A percentile compares a stretch with the other conserved stretches of the same genome.
Conservation (phyloP, 306 rosid genomes). For the Trifolium repens region DNA sequence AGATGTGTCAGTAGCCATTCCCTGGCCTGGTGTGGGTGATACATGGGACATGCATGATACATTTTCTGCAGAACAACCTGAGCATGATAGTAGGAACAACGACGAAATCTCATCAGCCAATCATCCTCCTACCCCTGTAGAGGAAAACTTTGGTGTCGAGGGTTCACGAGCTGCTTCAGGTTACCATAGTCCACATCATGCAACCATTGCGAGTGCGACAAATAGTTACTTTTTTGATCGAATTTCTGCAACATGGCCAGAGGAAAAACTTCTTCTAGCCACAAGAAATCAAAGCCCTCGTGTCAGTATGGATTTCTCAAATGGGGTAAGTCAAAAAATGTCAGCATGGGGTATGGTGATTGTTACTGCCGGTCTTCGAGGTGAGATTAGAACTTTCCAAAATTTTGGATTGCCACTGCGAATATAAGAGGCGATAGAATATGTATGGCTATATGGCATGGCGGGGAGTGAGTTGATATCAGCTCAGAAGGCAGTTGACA, state of each 20-base stretch:
- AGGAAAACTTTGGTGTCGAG: conserved; percentile 58
- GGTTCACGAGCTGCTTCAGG: conserved; percentile 61
- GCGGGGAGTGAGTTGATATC: conserved; percentile 48
- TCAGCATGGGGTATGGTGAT: conserved; percentile 98
- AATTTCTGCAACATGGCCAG: conserved; percentile 95
- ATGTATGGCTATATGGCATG: conserved; percentile 39
- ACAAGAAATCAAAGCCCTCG: conserved; percentile 80
- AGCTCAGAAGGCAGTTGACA: conserved; percentile 42
- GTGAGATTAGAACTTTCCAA: conserved; percentile 91
- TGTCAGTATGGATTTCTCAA: conserved; percentile 65
- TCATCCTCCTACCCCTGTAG: conserved; percentile 98
- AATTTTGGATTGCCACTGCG: conserved; percentile 92
- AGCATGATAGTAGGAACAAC: conserved; percentile 48
- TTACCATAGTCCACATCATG: conserved; percentile 73
- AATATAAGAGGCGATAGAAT: conserved; percentile 53
- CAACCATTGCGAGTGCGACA: conserved; percentile 83
- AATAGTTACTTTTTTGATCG: conserved; percentile 88
- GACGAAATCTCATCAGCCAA: conserved; percentile 72
- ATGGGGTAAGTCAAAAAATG: conserved; percentile 61
- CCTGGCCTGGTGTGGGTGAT: conserved; percentile 91
- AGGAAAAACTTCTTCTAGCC: conserved; percentile 74
- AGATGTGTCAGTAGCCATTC: conserved; percentile 86
- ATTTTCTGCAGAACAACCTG: conserved; percentile 54
- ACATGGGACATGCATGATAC: conserved; percentile 66
- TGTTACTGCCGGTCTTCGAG: conserved; percentile 91